Base-by-base conservation (phyloP, 352 stramenopile genomes). In the Ophiocytium majus region DNA sequence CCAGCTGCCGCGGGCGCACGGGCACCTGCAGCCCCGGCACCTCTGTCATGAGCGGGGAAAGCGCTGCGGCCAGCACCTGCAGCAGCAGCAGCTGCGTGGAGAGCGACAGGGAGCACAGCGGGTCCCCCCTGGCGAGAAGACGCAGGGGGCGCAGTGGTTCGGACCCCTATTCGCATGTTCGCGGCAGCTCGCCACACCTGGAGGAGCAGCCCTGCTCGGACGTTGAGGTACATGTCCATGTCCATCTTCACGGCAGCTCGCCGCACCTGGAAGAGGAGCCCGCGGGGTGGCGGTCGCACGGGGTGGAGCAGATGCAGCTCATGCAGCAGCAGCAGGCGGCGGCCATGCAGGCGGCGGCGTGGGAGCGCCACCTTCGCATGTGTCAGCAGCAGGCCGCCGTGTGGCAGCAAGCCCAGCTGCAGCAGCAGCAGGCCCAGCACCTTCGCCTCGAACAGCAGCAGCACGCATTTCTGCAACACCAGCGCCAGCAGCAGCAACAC, bases 321-420 rank as follows among this genome's bases (percentile, higher is more conserved):
- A 5, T 57, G 43, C 43, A 57, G 43, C 5, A 5, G 43, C 43
- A 57, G 14, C 43, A 57, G 43, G 43, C 5, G 14, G 5, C 5
- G 66, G 32, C 66, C 10, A 35, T 78, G 5, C 66, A 78, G 32
- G 5, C 5, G 32, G 66, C 32, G 35, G 35, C 66, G 5, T 43
- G 66, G 32, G 66, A 78, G 35, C 32, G 14, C 66, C 66, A 78
- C 5, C 35, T 78, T 5, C 66, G 66, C 66, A 78, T 78, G 35
- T 43, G 66, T 14, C 66, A 78, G 66, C 66, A 78, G 35, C 66
- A 78, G 32, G 32, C 66, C 5, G 5, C 14, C 5, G 5, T 5
- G 66, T 17, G 5, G 66, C 66, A 78, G 32, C 66, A 78, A 10
- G 14, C 14, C 10, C 66, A 78, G 66, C 5, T 78, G 66, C 66